These are phyloP conservation scores for Moricandia arvensis DNA, from an alignment of 345 rosid genomes.

Conservation along the genomic window DNA sequence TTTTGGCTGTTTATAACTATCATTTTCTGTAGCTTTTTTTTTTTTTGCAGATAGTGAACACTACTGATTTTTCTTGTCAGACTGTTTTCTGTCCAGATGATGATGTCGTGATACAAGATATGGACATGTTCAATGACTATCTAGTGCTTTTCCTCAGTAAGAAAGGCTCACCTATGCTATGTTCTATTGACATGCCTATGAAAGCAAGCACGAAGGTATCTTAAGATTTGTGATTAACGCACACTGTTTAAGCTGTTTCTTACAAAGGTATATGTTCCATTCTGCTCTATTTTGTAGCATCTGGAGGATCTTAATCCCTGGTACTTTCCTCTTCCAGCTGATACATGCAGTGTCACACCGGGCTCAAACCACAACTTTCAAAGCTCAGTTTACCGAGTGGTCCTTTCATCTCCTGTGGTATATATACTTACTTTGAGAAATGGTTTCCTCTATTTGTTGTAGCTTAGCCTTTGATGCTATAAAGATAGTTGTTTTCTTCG, in stretches of 20 bases:
- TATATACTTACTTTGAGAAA: conserved; percentile 23
- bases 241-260: conserved; percentile 2
- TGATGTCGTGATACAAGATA: conserved; percentile 66
- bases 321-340: conserved; percentile 80
- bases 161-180: conserved; percentile 56
- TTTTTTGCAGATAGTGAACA: not conserved
- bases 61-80: conserved; percentile 38
- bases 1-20: conserved; percentile 22
- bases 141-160: conserved; percentile 64
- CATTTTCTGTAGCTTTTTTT: not conserved
- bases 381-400: conserved; percentile 62
- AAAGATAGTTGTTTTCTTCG: not conserved
- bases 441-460: not conserved
- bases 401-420: conserved; percentile 96
- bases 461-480: conserved; percentile 4
- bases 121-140: conserved; percentile 76
- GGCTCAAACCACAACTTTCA: conserved; percentile 83
- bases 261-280: not conserved
- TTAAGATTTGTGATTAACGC: not conserved
- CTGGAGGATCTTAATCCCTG: conserved; percentile 66
- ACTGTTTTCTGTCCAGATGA: conserved; percentile 59
- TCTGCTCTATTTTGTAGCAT: conserved; percentile 9
- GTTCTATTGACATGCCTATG: conserved; percentile 71
- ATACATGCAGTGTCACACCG: conserved; percentile 54
- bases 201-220: conserved; percentile 48